A percentile compares a stretch with the other conserved stretches of the same genome.
Evolutionary conservation across 805 yeast genomes (phyloP).

Genomic region (Hanseniaspora pseudoguilliermondii): DNA sequence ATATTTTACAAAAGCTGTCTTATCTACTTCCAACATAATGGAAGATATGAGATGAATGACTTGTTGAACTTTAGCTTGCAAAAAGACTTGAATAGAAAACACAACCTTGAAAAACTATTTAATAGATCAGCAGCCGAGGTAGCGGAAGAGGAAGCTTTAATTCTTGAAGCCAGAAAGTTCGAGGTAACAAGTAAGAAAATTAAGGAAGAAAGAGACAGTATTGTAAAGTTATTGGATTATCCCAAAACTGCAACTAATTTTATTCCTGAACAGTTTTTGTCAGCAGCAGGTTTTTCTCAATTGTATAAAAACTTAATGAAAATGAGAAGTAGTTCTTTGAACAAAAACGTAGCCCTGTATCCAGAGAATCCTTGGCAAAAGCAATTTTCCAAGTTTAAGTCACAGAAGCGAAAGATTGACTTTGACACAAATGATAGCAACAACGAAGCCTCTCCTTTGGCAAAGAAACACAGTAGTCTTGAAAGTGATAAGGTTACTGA

Average conservation of each 20-base stretch:
- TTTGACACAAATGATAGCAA: background rate
- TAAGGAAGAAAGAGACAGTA: constrained; percentile 64
- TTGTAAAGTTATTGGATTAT: constrained; percentile 69
- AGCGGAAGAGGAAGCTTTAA: constrained; percentile 91
- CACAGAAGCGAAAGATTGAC: constrained; percentile 18
- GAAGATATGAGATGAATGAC: constrained; percentile 45
- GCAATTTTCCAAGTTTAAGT: constrained; percentile 28
- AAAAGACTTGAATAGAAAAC: constrained; percentile 67
- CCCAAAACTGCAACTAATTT: constrained; percentile 60
- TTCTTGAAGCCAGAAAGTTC: constrained; percentile 82
- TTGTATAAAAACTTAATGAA: constrained; percentile 67
- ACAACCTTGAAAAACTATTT: constrained; percentile 61
- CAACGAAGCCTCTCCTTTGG: background rate
- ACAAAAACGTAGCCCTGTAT: constrained; percentile 35
- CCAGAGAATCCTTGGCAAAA: constrained; percentile 36
- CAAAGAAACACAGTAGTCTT: constrained; percentile 17
- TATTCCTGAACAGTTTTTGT: constrained; percentile 58
- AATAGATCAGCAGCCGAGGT: constrained; percentile 89
- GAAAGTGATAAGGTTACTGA: constrained; percentile 16
- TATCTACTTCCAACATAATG: constrained; percentile 35
- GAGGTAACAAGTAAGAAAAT: constrained; percentile 87
- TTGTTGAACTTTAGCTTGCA: constrained; percentile 55
- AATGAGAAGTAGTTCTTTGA: constrained; percentile 35
- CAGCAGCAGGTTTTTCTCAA: constrained; percentile 83
- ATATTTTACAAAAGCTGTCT: constrained; percentile 63